Conservation (phyloP, 129 eudicot genomes). For the Chrysanthemum seticuspe region DNA sequence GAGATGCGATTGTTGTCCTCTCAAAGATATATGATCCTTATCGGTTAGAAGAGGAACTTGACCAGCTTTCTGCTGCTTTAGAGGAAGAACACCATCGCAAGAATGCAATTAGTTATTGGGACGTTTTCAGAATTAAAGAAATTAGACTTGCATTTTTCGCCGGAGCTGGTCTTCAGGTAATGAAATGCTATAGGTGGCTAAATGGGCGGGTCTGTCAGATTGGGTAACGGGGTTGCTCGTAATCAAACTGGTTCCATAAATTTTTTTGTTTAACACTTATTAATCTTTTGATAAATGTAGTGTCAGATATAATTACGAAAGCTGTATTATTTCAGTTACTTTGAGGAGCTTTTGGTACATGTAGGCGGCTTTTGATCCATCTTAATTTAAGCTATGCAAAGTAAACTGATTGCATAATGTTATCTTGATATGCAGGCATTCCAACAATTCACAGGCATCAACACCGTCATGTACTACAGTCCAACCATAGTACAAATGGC, state of each 20-base stretch:
- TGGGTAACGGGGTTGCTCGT: no score
- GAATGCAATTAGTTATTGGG: slow-evolving; percentile 48
- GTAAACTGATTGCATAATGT: neutral
- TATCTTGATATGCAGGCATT: slow-evolving; percentile 41
- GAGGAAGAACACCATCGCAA: slow-evolving; percentile 60
- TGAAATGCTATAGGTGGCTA: neutral
- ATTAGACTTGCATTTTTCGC: slow-evolving; percentile 79
- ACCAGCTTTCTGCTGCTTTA: slow-evolving; percentile 60
- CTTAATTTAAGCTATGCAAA: no score
- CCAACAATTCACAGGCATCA: slow-evolving; percentile 78
- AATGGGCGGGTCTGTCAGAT: neutral
- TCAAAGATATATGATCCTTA: slow-evolving; percentile 75
- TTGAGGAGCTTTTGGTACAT: neutral
- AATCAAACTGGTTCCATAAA: neutral
- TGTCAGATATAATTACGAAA: neutral
- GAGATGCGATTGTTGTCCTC: slow-evolving; percentile 67
- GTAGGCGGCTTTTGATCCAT: no score
- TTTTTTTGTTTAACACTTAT: neutral
- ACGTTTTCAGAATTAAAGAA: slow-evolving; percentile 57
- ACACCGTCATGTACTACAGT: slow-evolving; percentile 81
- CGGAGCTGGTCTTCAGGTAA: slow-evolving; percentile 85
- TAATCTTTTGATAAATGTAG: neutral
- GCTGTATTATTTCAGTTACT: neutral
- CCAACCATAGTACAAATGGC: slow-evolving; percentile 80
- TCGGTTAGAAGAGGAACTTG: slow-evolving; percentile 67